These are phyloP conservation scores for Syzygium oleosum DNA, from an alignment of 345 rosid genomes.

Conservation along the genomic window DNA sequence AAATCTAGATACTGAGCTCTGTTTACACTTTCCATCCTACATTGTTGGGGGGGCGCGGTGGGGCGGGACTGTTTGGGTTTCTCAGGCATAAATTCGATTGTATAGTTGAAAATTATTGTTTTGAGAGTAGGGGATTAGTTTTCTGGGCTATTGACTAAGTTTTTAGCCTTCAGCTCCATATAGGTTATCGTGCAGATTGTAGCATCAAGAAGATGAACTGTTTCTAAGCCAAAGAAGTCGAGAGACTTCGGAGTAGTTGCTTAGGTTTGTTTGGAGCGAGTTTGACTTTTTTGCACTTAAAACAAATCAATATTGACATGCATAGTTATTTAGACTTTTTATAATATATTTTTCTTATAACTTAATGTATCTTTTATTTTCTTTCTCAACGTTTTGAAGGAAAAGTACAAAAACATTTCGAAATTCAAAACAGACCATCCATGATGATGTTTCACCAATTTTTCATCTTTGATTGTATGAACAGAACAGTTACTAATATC, in stretches of 20 bases:
- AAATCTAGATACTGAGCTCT: neutral
- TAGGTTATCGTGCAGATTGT: neutral
- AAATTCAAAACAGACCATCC: neutral
- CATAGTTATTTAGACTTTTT: neutral
- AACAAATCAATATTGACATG: neutral
- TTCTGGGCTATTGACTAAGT: neutral
- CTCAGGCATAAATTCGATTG: neutral
- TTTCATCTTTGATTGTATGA: neutral
- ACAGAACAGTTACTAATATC: accelerated
- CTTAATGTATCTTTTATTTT: neutral
- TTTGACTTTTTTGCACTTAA: neutral
- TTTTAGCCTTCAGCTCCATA: neutral
- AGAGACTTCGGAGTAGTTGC: neutral
- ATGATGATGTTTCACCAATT: accelerated
- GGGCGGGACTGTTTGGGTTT: neutral
- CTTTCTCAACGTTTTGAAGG: neutral
- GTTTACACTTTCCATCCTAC: neutral
- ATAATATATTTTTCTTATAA: no score
- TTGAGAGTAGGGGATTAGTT: neutral
- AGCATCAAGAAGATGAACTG: neutral
- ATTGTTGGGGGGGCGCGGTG: neutral
- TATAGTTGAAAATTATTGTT: neutral
- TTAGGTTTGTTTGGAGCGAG: neutral
- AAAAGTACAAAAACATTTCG: neutral
- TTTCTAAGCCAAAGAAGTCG: neutral